Evolutionary conservation across 768 basidiomycete genomes (phyloP).

Genomic region (Steccherinum ochraceum): DNA sequence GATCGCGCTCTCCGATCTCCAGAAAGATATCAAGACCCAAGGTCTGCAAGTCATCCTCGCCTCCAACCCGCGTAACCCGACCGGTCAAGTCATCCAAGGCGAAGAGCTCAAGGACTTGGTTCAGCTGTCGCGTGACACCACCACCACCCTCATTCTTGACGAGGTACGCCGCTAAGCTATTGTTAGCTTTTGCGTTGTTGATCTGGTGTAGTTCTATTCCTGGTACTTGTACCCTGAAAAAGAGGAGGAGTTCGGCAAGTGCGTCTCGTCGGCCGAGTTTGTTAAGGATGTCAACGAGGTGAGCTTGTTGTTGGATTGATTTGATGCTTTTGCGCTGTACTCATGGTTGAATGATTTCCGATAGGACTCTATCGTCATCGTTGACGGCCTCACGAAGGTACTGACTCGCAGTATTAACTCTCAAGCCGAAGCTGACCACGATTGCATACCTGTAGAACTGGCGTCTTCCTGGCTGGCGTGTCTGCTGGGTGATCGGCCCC

Average conservation of each 20-base stretch:
- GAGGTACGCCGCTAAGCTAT: conserved; percentile 44
- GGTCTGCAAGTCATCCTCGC: conserved; percentile 82
- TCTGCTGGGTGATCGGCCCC: conserved; percentile 92
- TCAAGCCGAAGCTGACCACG: not conserved
- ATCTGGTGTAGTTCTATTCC: conserved; percentile 67
- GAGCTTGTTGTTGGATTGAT: no score
- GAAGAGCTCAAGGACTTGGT: conserved; percentile 81
- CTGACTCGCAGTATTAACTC: not conserved
- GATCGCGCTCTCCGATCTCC: not conserved
- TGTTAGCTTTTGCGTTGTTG: not conserved
- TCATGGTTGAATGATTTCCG: not conserved
- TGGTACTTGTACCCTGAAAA: conserved; percentile 92
- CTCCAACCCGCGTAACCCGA: conserved; percentile 95
- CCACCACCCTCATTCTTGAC: conserved; percentile 77
- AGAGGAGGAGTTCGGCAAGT: conserved; percentile 66
- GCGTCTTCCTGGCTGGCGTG: conserved; percentile 91
- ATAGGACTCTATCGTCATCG: conserved; percentile 74
- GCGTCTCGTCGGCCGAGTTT: conserved; percentile 77
- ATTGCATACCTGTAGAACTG: conserved; percentile 55
- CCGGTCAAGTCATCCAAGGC: conserved; percentile 84
- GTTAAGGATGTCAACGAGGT: conserved; percentile 82
- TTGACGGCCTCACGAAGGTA: conserved; percentile 92
- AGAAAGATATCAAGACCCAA: conserved; percentile 79
- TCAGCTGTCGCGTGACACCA: conserved; percentile 56
- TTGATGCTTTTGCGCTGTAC: not conserved